Percentiles rank a stretch among this genome's conserved stretches.
Conservation (phyloP, 352 stramenopile genomes). For the Phytophthora pluvialis region DNA sequence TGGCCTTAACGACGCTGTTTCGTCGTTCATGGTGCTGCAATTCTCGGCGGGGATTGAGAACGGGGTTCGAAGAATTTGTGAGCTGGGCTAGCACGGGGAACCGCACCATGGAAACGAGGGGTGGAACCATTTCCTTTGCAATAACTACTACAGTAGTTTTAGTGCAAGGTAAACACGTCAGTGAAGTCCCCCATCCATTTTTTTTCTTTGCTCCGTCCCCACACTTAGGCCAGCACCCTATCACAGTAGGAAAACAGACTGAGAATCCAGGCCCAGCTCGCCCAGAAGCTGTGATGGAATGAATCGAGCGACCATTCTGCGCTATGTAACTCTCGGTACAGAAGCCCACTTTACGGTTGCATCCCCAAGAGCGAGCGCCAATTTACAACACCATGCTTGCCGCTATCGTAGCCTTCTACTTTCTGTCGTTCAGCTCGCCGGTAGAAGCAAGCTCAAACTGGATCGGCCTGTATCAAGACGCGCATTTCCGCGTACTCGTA, state of each 20-base stretch:
- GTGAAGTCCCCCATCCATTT: too few species aligned
- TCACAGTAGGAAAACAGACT: too few species aligned
- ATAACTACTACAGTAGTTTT: too few species aligned
- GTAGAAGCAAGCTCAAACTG: conserved; percentile 4
- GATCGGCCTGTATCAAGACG: conserved; percentile 5
- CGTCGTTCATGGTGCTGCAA: conserved; percentile 11
- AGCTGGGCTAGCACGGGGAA: not conserved
- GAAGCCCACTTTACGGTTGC: not conserved
- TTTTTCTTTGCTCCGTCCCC: too few species aligned
- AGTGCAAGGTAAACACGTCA: too few species aligned
- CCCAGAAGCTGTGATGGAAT: too few species aligned
- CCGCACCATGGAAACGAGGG: too few species aligned
- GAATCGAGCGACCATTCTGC: too few species aligned
- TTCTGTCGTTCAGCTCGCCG: not conserved
- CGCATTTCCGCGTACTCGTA: conserved; percentile 5
- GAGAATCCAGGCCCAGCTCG: too few species aligned
- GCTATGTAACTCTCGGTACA: too few species aligned
- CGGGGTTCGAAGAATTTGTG: not conserved
- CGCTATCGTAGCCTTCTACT: not conserved
- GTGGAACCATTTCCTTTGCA: too few species aligned
- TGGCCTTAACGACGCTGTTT: conserved; percentile 5
- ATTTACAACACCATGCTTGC: not conserved
- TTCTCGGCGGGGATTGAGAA: conserved; percentile 7
- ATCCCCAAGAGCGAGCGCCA: not conserved
- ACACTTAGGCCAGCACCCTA: too few species aligned